Base-by-base conservation (phyloP, 2,329 filamentous ascomycete species). In the Purpureocillium lavendulum region DNA sequence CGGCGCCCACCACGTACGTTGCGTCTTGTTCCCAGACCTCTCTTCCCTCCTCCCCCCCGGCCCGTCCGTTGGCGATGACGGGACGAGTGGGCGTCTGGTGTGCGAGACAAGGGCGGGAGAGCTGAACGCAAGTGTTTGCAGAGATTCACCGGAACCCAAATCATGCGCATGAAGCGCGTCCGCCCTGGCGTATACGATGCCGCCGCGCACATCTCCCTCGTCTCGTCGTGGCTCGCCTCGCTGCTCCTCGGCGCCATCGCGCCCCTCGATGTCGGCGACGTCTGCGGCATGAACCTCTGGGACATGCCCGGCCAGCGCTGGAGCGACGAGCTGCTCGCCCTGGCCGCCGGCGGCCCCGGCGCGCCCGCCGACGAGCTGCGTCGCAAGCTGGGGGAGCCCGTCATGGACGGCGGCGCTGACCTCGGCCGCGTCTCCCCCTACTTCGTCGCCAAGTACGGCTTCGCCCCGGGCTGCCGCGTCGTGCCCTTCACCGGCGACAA, bases 141-240 rank as follows among this genome's bases (percentile, higher is more conserved):
- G 84, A 84, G 92, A 45, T 98, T 98, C 67, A 97, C 90, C 18
- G 92, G 92, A n/a, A 85, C 87, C 3, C 92, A 98, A 62, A 97
- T 98, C 53, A 77, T 96, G 62, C 79, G 89, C 11, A 88, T 96
- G 59, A 82, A 83, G 49, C 75, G 79, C 41, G 85, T 85, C 48
- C 77, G 89, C 48, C 87, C 90, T 1, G 75, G 84, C 4, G 82
- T 87, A 49, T 97, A 97, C 62, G 71, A 75, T 45, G 75, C 78
- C 24, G 95, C 92, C 1, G 72, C 80, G 10, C 80, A 87, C 41
- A 95, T 98, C 56, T 94, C 88, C 2, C 82, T 97, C 34, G 89
- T 96, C 12, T 97, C 90, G 0, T 96, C 90, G 0, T 98, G 95
- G 70, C 73, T 97, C 38, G 89, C 90, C 3, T 96, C 90, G 0